A percentile compares a stretch with the other conserved stretches of the same genome.
These are phyloP conservation scores for Candida sp. DNA, from an alignment of 1,139 yeast species.

Conservation along the genomic window DNA sequence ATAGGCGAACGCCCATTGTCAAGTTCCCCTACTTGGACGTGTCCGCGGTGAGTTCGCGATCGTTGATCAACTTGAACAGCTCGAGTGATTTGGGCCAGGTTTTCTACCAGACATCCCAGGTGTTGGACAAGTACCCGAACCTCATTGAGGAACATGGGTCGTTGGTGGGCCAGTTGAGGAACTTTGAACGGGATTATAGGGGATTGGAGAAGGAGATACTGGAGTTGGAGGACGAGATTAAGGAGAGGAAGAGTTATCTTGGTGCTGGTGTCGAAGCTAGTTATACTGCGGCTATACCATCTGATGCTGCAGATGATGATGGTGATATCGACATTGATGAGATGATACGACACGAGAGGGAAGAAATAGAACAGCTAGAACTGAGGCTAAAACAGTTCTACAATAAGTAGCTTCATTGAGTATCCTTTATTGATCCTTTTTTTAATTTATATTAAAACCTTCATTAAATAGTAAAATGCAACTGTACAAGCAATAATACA, in stretches of 20 bases:
- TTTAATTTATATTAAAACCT: constrained; percentile 1
- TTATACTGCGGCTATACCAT: constrained; percentile 19
- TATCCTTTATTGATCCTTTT: neutral
- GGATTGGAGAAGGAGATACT: constrained; percentile 27
- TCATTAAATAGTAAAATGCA: constrained; percentile 10
- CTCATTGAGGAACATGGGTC: constrained; percentile 27
- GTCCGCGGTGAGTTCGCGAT: neutral
- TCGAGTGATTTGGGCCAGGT: constrained; percentile 20
- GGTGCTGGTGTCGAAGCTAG: constrained; percentile 28
- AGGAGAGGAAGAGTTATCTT: constrained; percentile 31
- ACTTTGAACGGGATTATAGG: constrained; percentile 25
- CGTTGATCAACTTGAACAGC: constrained; percentile 2
- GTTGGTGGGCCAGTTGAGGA: constrained; percentile 23
- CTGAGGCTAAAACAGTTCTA: constrained; percentile 21
- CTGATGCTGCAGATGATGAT: constrained; percentile 16
- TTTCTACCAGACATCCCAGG: constrained; percentile 22
- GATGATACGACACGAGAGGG: constrained; percentile 35
- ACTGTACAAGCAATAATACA: constrained; percentile 11
- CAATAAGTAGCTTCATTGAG: constrained; percentile 12
- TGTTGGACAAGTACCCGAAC: constrained; percentile 33
- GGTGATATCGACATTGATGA: constrained; percentile 32
- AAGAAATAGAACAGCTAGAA: constrained; percentile 36
- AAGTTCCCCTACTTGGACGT: constrained; percentile 14
- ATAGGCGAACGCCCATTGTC: constrained; percentile 25
- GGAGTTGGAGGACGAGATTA: constrained; percentile 28